These are phyloP conservation scores for Blastobotrys chiropterorum DNA, from an alignment of 805 yeast species.

Conservation along the genomic window DNA sequence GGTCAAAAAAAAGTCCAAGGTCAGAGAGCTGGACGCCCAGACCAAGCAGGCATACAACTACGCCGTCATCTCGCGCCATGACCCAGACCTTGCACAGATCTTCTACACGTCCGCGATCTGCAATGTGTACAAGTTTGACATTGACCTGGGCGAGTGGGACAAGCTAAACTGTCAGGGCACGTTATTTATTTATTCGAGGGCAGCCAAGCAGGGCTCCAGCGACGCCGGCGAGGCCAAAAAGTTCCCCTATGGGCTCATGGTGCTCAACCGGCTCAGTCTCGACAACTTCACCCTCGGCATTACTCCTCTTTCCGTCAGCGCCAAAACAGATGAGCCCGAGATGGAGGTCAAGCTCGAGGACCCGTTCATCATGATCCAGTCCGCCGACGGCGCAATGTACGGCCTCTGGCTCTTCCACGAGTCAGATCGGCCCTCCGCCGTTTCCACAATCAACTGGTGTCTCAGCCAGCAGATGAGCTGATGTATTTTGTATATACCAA, in stretches of 20 bases:
- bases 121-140: conserved; percentile 34
- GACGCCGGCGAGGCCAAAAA: conserved; percentile 20
- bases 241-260: conserved; percentile 33
- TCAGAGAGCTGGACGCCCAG: conserved; percentile 1
- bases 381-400: conserved; percentile 28
- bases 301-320: conserved; percentile 23
- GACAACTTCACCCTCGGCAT: conserved; percentile 33
- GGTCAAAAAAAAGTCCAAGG: conserved; percentile 4
- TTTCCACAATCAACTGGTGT: conserved; percentile 29
- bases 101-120: conserved; percentile 35
- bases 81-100: conserved; percentile 31
- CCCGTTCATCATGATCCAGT: conserved; percentile 31
- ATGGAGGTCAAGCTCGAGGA: conserved; percentile 32
- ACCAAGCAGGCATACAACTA: conserved; percentile 25
- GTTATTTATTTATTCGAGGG: conserved; percentile 34
- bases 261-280: conserved; percentile 30
- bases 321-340: conserved; percentile 19
- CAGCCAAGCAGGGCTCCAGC: conserved; percentile 7
- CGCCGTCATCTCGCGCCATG: conserved; percentile 31
- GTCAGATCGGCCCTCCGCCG: conserved; percentile 26
- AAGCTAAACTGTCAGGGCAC: conserved; percentile 35
- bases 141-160: conserved; percentile 32
- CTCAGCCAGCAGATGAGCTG: conserved; percentile 14
- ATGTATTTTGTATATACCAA: background rate
- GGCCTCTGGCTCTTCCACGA: conserved; percentile 35